These are phyloP conservation scores for Diversispora epigaea DNA, from an alignment of 192 early-diverging fungal genomes.

Conservation along the genomic window DNA sequence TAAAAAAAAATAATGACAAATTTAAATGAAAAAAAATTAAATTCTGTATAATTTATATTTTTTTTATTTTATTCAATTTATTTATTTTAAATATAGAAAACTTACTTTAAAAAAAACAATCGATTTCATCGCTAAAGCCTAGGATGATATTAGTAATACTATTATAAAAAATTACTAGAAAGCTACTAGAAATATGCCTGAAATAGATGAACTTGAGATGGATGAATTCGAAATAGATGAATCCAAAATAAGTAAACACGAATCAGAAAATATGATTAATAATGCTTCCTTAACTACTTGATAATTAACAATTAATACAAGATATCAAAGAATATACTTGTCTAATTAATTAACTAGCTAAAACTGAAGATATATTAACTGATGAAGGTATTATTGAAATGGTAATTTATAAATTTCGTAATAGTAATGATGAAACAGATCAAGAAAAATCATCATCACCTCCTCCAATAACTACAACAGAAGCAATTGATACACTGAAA, in stretches of 20 bases:
- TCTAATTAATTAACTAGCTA: background rate
- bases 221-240: background rate
- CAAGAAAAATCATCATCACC: background rate
- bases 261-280: background rate
- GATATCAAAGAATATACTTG: background rate
- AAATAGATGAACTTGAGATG: background rate
- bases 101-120: background rate
- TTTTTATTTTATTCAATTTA: background rate
- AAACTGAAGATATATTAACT: background rate
- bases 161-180: constrained; percentile 10
- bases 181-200: background rate
- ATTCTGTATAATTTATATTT: no score
- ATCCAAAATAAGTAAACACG: background rate
- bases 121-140: background rate
- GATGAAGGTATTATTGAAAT: constrained; percentile 4
- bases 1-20: no score
- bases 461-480: background rate
- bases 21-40: no score
- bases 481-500: background rate
- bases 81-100: constrained; percentile 1
- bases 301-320: background rate
- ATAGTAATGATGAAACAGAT: background rate
- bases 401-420: background rate
- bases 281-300: background rate
- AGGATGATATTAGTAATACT: background rate